A percentile compares a stretch with the other conserved stretches of the same genome.
phyloP scores from a whole-genome alignment of 352 stramenopile species.

The Phytopythium sindhum region DNA sequence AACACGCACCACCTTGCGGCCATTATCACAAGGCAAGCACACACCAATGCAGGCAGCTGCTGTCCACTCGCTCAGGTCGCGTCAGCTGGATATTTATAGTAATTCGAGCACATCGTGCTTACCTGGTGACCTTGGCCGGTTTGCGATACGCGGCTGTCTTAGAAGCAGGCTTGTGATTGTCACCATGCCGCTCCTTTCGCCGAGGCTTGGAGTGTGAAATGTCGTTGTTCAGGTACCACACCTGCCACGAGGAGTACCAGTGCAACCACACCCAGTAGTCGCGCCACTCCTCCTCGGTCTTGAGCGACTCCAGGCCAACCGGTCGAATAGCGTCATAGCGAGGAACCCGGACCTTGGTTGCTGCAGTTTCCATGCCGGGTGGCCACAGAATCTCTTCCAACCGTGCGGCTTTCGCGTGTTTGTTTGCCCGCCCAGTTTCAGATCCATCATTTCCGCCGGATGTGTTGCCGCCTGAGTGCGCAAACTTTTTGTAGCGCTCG shows the following conservation, averaged over 20 bases:
- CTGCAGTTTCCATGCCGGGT: slow-evolving; percentile 42
- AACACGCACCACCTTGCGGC: background rate
- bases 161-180: background rate
- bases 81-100: background rate
- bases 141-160: background rate
- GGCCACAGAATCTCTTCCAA: slow-evolving; percentile 39
- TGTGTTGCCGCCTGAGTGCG: background rate
- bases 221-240: slow-evolving; percentile 53
- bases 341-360: slow-evolving; percentile 18
- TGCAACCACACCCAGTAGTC: slow-evolving; percentile 70
- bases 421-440: background rate
- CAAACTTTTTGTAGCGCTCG: background rate
- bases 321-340: slow-evolving; percentile 35
- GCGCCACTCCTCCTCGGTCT: slow-evolving; percentile 43
- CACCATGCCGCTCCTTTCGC: background rate
- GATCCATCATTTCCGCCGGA: background rate
- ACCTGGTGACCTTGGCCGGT: background rate
- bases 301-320: slow-evolving; percentile 47
- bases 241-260: slow-evolving; percentile 67
- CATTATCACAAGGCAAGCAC: too few species aligned
- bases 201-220: background rate
- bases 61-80: too few species aligned
- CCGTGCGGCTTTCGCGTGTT: background rate
- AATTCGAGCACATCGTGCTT: background rate
- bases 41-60: background rate